Evolutionary conservation across 208 protist species (phyloP).

Genomic region (Leishmania martiniquensis): DNA sequence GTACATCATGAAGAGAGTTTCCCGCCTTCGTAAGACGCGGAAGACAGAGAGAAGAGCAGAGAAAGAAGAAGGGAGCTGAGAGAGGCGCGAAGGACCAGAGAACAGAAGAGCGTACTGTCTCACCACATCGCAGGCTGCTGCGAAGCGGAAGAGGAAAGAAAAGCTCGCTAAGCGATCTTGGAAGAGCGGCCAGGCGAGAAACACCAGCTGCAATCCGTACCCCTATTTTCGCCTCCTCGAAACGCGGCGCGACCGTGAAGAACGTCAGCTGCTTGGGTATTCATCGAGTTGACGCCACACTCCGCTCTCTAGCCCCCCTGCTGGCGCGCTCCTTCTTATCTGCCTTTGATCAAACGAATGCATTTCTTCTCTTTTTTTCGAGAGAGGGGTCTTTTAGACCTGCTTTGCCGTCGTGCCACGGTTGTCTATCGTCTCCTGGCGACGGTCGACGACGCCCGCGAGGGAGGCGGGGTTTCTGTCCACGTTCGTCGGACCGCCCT

Average conservation of each 20-base stretch:
- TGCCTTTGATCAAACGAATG: neutral
- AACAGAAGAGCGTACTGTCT: too few species aligned
- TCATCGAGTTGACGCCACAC: neutral
- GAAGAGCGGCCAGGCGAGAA: too few species aligned
- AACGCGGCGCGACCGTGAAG: neutral
- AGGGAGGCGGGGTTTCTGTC: constrained; percentile 88
- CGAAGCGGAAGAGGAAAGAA: neutral
- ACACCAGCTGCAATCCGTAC: too few species aligned
- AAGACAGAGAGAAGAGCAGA: neutral
- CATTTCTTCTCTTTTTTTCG: neutral
- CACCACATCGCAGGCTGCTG: neutral
- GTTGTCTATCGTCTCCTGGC: constrained; percentile 66
- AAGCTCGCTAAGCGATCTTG: neutral
- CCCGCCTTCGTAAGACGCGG: too few species aligned
- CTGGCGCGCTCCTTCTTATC: neutral
- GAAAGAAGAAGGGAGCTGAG: neutral
- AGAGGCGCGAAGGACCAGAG: neutral
- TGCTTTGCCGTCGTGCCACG: constrained; percentile 83
- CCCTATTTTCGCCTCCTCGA: neutral
- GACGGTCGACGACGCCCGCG: constrained; percentile 84
- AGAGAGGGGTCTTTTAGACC: constrained; percentile 59
- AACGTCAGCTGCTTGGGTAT: too few species aligned
- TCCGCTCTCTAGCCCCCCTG: neutral
- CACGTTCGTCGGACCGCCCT: constrained; percentile 89
- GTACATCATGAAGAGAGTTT: too few species aligned